These are phyloP conservation scores for Fraxinus floribunda DNA, from an alignment of 305 asterid genomes.

Conservation along the genomic window DNA sequence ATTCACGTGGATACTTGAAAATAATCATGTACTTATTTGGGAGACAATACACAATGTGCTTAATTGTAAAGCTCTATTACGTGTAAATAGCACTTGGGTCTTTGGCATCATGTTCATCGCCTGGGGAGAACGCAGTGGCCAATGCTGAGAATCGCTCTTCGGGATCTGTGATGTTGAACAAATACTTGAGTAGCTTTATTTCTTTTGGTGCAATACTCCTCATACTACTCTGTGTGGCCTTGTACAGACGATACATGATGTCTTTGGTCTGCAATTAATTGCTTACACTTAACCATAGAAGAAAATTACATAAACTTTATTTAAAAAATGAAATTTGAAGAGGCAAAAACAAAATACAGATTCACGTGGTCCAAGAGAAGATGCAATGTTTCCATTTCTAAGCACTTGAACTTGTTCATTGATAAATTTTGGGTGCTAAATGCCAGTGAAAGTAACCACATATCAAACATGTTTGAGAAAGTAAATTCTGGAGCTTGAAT, in stretches of 20 bases:
- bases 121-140: slow-evolving; percentile 93
- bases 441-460: not conserved
- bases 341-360: not conserved
- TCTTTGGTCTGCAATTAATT: slow-evolving; percentile 67
- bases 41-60: slow-evolving; percentile 7
- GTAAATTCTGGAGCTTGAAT: not conserved
- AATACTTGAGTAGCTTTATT: slow-evolving; percentile 76
- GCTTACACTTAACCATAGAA: not conserved
- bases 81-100: slow-evolving; percentile 79
- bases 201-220: slow-evolving; percentile 89
- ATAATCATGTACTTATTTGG: not conserved
- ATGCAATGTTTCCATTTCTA: not conserved
- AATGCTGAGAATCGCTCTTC: slow-evolving; percentile 94
- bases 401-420: not conserved
- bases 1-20: not conserved
- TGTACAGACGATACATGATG: slow-evolving; percentile 82
- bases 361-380: not conserved
- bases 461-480: not conserved
- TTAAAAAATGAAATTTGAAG: not conserved
- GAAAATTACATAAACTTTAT: not conserved
- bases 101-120: slow-evolving; percentile 61
- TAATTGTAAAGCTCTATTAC: slow-evolving; percentile 39
- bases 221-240: slow-evolving; percentile 79
- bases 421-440: not conserved
- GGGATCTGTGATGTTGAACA: slow-evolving; percentile 86